A percentile compares a stretch with the other conserved stretches of the same genome.
Evolutionary conservation across 1,284 basidiomycete species (phyloP).

Genomic region (Tylopilus sp.): DNA sequence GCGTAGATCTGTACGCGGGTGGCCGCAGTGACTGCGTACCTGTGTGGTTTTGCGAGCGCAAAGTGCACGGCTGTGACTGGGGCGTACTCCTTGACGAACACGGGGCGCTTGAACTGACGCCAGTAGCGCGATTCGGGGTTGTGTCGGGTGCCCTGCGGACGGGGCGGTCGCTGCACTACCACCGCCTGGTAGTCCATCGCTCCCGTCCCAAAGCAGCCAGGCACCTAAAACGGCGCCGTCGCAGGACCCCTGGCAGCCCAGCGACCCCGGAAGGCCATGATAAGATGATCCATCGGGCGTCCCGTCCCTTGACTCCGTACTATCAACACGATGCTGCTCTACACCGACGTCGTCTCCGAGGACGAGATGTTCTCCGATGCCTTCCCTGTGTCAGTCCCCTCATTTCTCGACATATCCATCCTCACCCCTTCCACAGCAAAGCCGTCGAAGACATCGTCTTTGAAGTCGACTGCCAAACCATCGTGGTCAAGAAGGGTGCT

Average conservation of each 20-base stretch:
- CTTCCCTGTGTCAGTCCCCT: constrained; percentile 62
- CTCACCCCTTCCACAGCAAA: constrained; percentile 52
- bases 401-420: neutral
- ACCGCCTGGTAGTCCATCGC: constrained; percentile 78
- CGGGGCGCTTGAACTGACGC: constrained; percentile 78
- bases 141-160: constrained; percentile 55
- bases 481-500: constrained; percentile 72
- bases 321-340: constrained; percentile 65
- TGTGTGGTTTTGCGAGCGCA: constrained; percentile 77
- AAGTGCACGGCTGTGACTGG: constrained; percentile 92
- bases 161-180: constrained; percentile 55
- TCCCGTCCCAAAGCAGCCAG: neutral
- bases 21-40: constrained; percentile 93
- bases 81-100: constrained; percentile 92
- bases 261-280: constrained; percentile 13
- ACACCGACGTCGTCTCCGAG: constrained; percentile 65
- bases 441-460: constrained; percentile 77
- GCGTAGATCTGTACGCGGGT: constrained; percentile 95
- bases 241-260: constrained; percentile 12
- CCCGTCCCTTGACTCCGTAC: constrained; percentile 2
- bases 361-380: constrained; percentile 98
- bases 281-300: constrained; percentile 23
- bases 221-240: neutral
- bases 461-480: constrained; percentile 83
- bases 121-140: constrained; percentile 72